Conservation (phyloP, 768 basidiomycete species). For the Lentinula edodes region DNA sequence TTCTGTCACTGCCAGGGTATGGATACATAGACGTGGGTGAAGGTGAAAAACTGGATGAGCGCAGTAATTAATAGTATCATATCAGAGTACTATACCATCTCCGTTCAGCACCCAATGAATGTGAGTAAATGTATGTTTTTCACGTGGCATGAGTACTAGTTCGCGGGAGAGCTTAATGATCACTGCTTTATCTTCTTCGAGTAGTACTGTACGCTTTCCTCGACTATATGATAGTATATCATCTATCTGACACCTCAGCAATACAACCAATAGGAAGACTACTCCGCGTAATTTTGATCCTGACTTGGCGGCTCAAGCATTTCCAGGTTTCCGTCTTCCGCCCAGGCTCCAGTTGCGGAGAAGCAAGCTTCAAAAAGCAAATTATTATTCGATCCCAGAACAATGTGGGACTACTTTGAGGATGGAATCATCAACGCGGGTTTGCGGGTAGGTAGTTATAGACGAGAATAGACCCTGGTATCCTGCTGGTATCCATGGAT, state of each 20-base stretch:
- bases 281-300: neutral
- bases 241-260: neutral
- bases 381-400: neutral
- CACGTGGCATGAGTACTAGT: neutral
- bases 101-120: neutral
- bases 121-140: neutral
- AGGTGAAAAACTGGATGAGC: neutral
- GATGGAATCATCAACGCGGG: neutral
- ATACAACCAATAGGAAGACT: neutral
- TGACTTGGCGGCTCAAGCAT: neutral
- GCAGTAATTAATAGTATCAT: neutral
- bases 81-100: neutral
- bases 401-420: neutral
- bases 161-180: neutral
- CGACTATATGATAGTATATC: neutral
- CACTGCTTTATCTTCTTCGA: neutral
- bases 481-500: too few relatives aligned
- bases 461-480: slow-evolving; percentile 35
- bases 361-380: neutral
- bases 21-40: neutral
- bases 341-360: neutral
- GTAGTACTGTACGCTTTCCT: neutral
- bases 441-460: neutral
- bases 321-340: neutral
- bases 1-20: neutral